Base-by-base conservation (phyloP, 2,329 filamentous ascomycete genomes). In the Stromatinia cepivora region DNA sequence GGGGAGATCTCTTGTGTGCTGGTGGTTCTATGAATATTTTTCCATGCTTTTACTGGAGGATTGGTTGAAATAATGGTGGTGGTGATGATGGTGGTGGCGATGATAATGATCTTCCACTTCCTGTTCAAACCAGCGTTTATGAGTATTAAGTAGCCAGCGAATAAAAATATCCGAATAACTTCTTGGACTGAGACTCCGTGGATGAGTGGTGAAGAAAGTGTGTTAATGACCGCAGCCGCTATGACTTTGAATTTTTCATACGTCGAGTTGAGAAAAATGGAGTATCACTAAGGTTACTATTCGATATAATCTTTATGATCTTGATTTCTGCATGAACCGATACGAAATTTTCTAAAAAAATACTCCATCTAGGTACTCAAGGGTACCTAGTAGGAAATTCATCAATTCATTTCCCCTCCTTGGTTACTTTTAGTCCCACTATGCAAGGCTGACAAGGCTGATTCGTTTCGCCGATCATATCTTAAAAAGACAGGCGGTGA, bases 371-470 rank as follows among this genome's bases (percentile, higher is more conserved):
- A n/a, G n/a, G n/a, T n/a, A 15, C 15, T 17, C 13, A 42, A 15
- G 36, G 39, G 39, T 42, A 42, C 39, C 13, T 13, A 6, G 39
- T 9, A 42, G 13, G 13, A 42, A 17, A 42, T 42, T 13, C 36
- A 13, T 39, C 36, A 39, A 39, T 42, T 42, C 39, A 42, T 42
- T 42, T 42, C 13, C 39, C 39, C 39, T 17, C 39, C 39, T 42
- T 42, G 15, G 39, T 42, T 17, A 42, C 39, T 42, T 6, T 42
- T 42, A 17, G 39, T n/a, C 31, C 8, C 28, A 36, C 10, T 5
- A 56, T 57, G 54, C 34, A 39, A 39, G 54, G 11, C 58, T 48
- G 58, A 62, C 58, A 48, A 48, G 58, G 58, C 45, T 62, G 31
- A 62, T 36, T 50, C 3, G 13, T 39, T 59, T 25, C 36, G 15